A percentile compares a stretch with the other conserved stretches of the same genome.
Evolutionary conservation across 2,329 filamentous ascomycete genomes (phyloP).

Genomic region (Fusarium setosum): DNA sequence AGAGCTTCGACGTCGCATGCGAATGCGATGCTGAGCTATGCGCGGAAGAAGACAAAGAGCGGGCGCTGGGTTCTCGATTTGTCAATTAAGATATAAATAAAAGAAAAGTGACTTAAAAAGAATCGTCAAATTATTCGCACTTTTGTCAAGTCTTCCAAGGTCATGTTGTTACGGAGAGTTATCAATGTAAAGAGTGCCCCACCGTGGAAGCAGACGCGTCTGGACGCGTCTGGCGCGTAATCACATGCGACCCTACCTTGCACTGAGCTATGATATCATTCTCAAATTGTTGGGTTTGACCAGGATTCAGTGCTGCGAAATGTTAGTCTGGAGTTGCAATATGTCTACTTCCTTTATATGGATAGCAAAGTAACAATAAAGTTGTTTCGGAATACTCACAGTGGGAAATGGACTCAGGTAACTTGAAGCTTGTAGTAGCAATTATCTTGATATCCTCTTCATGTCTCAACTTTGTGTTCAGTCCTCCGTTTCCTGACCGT

Average conservation of each 20-base stretch:
- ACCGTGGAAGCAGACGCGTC: slow-evolving; percentile 26
- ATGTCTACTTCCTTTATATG: too few relatives aligned
- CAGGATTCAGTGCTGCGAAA: too few relatives aligned
- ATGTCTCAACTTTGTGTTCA: slow-evolving; percentile 17
- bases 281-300: too few relatives aligned
- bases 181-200: slow-evolving; percentile 9
- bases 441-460: slow-evolving; percentile 1
- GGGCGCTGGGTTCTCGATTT: rapidly evolving
- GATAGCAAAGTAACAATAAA: too few relatives aligned
- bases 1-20: background rate
- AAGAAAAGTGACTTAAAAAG: background rate
- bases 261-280: slow-evolving; percentile 30
- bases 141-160: too few relatives aligned
- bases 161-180: background rate
- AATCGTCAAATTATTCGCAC: background rate
- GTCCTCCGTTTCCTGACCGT: slow-evolving; percentile 43
- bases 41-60: rapidly evolving
- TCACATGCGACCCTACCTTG: slow-evolving; percentile 22
- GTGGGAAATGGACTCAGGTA: too few relatives aligned
- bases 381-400: too few relatives aligned
- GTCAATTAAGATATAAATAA: background rate
- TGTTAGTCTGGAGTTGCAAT: too few relatives aligned
- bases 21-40: background rate
- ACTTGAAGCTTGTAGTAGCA: background rate
- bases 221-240: slow-evolving; percentile 28